Base-by-base conservation (phyloP, 208 protist genomes). In the Novymonas esmeraldas region DNA sequence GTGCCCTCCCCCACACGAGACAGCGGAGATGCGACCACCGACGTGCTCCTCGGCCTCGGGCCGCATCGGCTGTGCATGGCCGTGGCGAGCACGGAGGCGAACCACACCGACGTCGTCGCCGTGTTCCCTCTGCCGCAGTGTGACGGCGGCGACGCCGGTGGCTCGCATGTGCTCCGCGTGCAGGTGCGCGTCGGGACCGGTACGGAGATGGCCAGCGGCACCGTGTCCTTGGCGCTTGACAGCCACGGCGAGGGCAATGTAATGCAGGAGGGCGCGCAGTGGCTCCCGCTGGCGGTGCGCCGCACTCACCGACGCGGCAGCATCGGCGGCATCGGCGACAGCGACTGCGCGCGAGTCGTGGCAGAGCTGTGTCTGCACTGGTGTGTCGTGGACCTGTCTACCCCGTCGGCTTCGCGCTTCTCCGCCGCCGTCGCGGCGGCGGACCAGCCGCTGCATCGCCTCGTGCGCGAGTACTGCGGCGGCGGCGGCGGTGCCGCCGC, bases 41-140 rank as follows among this genome's bases (percentile, higher is more conserved):
- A 69, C 28, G 61, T 75, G 38, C 61, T 75, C 16, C 28, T 75
- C 10, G 70, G 70, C 28, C 57, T 75, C 26, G 61, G 48, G 34
- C 26, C 1, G 5, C 42, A 69, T 50, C 70, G 58, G 24, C 0
- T 51, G 22, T 41, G 20, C 29, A 22, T 75, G 48, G 20, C 1
- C 9, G 36, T 66, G 57, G 14, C 39, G 3, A 26, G 33, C 39
- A 13, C 34, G 38, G 10, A 59, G 54, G 33, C 54, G 31, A 44
- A 34, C 10, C 1, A 10, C 26, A 9, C 20, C 5, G 33, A 13
- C 46, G 10, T 38, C 48, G 34, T 73, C 6, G 58, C 44, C 20
- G 58, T 73, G 22, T 65, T 73, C 39, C 67, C 67, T 38, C 54
- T 59, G 26, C 54, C 34, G 31, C 54, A 18, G 36, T 36, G 54